A percentile compares a stretch with the other conserved stretches of the same genome.
Conservation (phyloP, 75 land plant genomes). For the Ceratopteris richardii region DNA sequence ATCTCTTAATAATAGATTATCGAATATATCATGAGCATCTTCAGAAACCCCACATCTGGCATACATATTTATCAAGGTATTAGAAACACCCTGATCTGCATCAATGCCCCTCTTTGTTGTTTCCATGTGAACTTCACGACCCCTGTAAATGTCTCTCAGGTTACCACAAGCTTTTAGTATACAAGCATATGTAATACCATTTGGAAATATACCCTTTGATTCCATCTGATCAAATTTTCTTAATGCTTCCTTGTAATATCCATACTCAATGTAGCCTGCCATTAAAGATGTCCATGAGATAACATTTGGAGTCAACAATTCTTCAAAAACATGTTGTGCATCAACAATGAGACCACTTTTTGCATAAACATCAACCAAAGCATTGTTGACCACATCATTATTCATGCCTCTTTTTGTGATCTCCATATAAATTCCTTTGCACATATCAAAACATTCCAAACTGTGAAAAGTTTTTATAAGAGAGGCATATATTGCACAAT, state of each 20-base stretch:
- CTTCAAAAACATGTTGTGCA: conserved; percentile 32
- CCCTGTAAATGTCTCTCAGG: conserved; percentile 5
- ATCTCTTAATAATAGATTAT: conserved; percentile 2
- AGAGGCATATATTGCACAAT: too few relatives aligned
- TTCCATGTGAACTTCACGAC: conserved; percentile 9
- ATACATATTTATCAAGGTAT: conserved; percentile 19
- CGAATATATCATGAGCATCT: conserved; percentile 7
- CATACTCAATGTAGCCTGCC: conserved; percentile 30
- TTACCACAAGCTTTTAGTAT: conserved; percentile 10
- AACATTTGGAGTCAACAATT: conserved; percentile 43
- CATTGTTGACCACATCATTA: conserved; percentile 38
- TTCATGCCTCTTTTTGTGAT: conserved; percentile 14
- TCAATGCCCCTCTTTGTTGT: conserved; percentile 10
- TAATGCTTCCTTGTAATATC: conserved; percentile 17
- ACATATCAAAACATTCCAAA: too few relatives aligned
- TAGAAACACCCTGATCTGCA: background rate
- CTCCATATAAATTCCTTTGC: too few relatives aligned
- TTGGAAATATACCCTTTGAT: conserved; percentile 2
- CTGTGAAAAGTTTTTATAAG: too few relatives aligned
- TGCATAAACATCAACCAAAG: conserved; percentile 35
- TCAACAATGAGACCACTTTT: conserved; percentile 22
- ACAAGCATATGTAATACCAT: conserved; percentile 12
- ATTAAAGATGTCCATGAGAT: conserved; percentile 57
- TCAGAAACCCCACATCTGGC: conserved; percentile 9
- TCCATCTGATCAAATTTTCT: conserved; percentile 16